These are phyloP conservation scores for Sphagnum magellanicum DNA, from an alignment of 228 moss, liverwort and hornwort species.

Conservation along the genomic window DNA sequence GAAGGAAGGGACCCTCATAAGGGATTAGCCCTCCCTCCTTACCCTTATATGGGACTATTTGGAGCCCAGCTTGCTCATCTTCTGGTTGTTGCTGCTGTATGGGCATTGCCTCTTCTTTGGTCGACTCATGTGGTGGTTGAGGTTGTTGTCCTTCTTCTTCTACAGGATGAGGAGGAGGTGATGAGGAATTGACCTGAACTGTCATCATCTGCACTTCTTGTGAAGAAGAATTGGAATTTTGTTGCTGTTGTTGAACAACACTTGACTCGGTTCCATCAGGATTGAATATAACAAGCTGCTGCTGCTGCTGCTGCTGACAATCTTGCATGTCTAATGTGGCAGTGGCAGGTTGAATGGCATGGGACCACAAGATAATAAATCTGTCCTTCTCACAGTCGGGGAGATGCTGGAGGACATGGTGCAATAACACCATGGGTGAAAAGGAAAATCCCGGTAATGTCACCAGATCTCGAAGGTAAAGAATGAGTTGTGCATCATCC, in stretches of 20 bases:
- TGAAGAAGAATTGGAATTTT: neutral
- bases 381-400: slow-evolving; percentile 7
- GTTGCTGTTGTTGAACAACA: neutral
- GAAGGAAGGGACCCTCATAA: slow-evolving; percentile 25
- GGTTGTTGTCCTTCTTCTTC: neutral
- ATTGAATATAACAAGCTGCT: neutral
- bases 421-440: slow-evolving; percentile 5
- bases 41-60: slow-evolving; percentile 37
- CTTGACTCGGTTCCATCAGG: neutral
- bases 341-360: slow-evolving; percentile 9
- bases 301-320: neutral
- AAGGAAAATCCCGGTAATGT: neutral
- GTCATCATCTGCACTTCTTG: slow-evolving; percentile 7
- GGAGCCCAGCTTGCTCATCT: slow-evolving; percentile 12
- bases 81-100: neutral
- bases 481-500: slow-evolving; percentile 15
- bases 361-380: slow-evolving; percentile 19
- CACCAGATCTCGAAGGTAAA: slow-evolving; percentile 4
- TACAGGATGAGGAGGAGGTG: slow-evolving; percentile 4
- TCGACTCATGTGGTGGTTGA: slow-evolving; percentile 1
- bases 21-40: slow-evolving; percentile 19
- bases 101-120: neutral
- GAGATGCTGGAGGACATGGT: slow-evolving; percentile 13
- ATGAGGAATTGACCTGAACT: neutral
- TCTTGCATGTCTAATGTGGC: slow-evolving; percentile 3